phyloP scores from a whole-genome alignment of 148 eudicot species.

The Fagopyrum tataricum region DNA sequence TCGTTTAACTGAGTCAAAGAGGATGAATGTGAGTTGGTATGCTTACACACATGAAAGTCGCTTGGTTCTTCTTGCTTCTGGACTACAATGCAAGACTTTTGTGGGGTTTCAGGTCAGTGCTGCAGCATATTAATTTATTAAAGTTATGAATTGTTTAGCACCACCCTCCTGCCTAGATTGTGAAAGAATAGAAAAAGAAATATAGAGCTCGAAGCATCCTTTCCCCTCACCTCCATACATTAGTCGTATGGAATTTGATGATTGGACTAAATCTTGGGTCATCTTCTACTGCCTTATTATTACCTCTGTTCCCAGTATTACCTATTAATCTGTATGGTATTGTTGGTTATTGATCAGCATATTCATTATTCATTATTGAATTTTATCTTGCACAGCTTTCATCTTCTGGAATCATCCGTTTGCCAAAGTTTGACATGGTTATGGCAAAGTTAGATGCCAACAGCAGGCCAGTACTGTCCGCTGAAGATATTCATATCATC shows the following conservation, averaged over 20 bases:
- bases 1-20: slow-evolving; percentile 67
- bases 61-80: slow-evolving; percentile 92
- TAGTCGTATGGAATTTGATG: neutral
- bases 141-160: neutral
- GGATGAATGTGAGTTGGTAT: slow-evolving; percentile 76
- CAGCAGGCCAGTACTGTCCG: slow-evolving; percentile 73
- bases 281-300: neutral
- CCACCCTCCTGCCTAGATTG: neutral
- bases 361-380: neutral
- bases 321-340: neutral
- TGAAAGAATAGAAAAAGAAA: neutral
- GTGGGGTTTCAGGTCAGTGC: slow-evolving; percentile 77
- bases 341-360: slow-evolving; percentile 6
- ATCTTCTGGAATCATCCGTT: slow-evolving; percentile 72
- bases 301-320: neutral
- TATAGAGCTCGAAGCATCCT: neutral
- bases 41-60: slow-evolving; percentile 97
- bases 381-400: slow-evolving; percentile 53
- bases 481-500: slow-evolving; percentile 72
- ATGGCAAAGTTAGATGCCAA: slow-evolving; percentile 81
- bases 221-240: neutral
- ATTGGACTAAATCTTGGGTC: neutral
- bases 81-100: slow-evolving; percentile 91
- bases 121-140: neutral
- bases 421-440: slow-evolving; percentile 93